These are phyloP conservation scores for Onygena corvina DNA, from an alignment of 2,329 filamentous ascomycete genomes.

Conservation along the genomic window DNA sequence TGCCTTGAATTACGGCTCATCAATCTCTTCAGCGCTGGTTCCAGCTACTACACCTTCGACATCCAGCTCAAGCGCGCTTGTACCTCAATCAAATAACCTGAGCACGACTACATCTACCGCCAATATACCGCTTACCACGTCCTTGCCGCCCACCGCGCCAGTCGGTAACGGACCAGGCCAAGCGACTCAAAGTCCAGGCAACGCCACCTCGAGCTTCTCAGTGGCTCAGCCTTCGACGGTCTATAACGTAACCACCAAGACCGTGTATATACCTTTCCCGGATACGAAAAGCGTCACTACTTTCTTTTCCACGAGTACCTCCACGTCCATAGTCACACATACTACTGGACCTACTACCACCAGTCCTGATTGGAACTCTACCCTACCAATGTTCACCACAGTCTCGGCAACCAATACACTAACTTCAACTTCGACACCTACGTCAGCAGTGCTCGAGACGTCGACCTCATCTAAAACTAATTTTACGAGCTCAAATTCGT, in stretches of 20 bases:
- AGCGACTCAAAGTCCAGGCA: background rate
- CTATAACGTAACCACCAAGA: background rate
- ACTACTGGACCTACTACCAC: background rate
- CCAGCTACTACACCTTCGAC: background rate
- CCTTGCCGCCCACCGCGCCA: background rate
- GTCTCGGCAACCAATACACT: too few species aligned
- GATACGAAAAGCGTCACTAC: background rate
- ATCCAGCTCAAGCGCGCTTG: background rate
- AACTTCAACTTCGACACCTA: too few species aligned
- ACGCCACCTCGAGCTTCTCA: too few species aligned
- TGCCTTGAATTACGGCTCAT: too few species aligned
- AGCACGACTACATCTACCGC: background rate
- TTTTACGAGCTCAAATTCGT: too few species aligned
- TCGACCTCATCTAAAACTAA: too few species aligned
- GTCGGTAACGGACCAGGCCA: background rate
- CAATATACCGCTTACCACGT: background rate
- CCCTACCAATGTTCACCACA: background rate
- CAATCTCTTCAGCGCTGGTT: background rate
- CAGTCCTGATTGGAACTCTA: background rate
- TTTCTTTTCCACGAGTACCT: background rate
- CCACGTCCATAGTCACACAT: too few species aligned
- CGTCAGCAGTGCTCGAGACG: too few species aligned
- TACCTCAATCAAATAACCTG: too few species aligned
- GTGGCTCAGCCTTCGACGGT: background rate
- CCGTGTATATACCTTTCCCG: background rate